phyloP scores from a whole-genome alignment of 2,329 filamentous ascomycete species.

The Ascomycota sp. region DNA sequence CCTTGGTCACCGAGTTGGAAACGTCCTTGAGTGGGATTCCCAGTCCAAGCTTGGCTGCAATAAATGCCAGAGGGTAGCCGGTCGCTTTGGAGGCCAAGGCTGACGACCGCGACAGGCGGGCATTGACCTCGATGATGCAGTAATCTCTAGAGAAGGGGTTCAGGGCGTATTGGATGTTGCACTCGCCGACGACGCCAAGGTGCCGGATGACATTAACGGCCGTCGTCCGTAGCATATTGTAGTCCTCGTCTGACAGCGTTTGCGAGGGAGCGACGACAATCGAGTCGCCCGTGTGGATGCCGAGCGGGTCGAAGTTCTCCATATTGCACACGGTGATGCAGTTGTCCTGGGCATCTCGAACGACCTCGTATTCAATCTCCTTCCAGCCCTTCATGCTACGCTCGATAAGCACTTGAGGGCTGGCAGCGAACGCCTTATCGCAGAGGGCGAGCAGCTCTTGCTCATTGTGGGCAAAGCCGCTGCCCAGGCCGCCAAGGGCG shows the following conservation, averaged over 20 bases:
- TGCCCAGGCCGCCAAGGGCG: conserved; percentile 80
- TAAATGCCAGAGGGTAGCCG: conserved; percentile 86
- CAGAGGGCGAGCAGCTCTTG: conserved; percentile 66
- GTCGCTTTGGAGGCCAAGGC: conserved; percentile 92
- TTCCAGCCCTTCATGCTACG: conserved; percentile 99
- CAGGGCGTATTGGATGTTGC: conserved; percentile 94
- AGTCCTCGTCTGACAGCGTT: conserved; percentile 90
- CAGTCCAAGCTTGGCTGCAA: conserved; percentile 87
- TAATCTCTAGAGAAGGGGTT: conserved; percentile 92
- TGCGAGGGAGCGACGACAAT: conserved; percentile 96
- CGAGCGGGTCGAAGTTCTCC: conserved; percentile 98
- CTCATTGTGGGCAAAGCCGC: conserved; percentile 83
- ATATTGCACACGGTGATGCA: conserved; percentile 99
- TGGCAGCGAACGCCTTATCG: conserved; percentile 83
- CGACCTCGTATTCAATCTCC: conserved; percentile 96
- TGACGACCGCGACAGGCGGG: conserved; percentile 81
- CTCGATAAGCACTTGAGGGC: conserved; percentile 89
- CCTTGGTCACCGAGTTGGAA: conserved; percentile 83
- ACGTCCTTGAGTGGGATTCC: conserved; percentile 92
- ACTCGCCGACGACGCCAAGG: conserved; percentile 90
- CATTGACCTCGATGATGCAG: conserved; percentile 98
- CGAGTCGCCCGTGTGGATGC: conserved; percentile 93
- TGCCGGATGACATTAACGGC: conserved; percentile 94
- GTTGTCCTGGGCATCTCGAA: conserved; percentile 86
- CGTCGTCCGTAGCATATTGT: conserved; percentile 95